Conservation (phyloP, 1,284 basidiomycete species). For the Puccinia horiana region DNA sequence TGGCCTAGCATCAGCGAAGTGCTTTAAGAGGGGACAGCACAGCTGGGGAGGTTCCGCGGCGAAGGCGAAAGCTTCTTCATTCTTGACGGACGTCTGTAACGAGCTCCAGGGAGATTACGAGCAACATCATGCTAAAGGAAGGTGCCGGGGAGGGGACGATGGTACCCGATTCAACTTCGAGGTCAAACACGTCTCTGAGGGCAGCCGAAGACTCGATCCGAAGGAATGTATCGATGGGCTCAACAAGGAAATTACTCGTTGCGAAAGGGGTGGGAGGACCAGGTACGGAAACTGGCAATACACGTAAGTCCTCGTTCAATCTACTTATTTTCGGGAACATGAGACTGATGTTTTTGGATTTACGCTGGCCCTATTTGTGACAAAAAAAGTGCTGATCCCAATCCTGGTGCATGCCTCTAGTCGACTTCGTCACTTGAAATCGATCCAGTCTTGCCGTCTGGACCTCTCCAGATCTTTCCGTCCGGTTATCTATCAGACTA, state of each 20-base stretch:
- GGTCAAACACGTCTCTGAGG: neutral
- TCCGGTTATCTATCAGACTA: too few species aligned
- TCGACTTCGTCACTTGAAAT: too few species aligned
- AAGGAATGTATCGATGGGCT: conserved; percentile 6
- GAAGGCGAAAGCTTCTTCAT: neutral
- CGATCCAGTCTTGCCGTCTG: too few species aligned
- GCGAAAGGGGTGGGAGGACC: neutral
- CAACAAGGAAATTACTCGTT: conserved; percentile 7
- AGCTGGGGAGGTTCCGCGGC: neutral
- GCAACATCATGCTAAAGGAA: neutral
- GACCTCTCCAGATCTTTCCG: too few species aligned
- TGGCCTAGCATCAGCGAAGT: neutral
- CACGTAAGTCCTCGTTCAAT: neutral
- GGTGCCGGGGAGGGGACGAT: neutral
- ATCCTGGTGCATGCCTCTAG: too few species aligned
- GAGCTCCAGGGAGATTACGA: neutral
- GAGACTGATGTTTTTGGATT: too few species aligned
- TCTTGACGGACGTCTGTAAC: neutral
- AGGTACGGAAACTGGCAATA: neutral
- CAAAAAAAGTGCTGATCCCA: too few species aligned
- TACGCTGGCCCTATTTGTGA: too few species aligned
- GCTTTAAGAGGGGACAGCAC: neutral
- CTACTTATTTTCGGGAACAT: too few species aligned
- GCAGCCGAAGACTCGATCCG: neutral
- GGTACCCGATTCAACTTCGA: neutral